phyloP scores from a whole-genome alignment of 441 rosid genomes.

The Euphorbia corollata region DNA sequence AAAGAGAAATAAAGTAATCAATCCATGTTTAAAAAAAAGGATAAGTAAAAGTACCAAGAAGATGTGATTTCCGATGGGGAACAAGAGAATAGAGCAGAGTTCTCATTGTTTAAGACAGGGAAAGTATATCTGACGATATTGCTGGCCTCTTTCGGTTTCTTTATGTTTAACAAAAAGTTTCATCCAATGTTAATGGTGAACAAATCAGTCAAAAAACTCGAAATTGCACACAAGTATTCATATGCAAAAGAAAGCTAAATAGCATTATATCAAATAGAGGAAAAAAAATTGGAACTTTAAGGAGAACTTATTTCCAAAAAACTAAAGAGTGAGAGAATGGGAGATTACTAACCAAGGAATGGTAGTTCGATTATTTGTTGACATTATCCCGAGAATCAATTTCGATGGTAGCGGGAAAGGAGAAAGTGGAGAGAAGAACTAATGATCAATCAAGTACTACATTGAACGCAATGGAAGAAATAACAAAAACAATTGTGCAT shows the following conservation, averaged over 20 bases:
- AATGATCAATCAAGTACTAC: too few species aligned
- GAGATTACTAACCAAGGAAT: slow-evolving; percentile 31
- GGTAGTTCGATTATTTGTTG: slow-evolving; percentile 45
- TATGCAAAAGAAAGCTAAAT: background rate
- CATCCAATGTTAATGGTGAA: slow-evolving; percentile 42
- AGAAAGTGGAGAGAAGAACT: too few species aligned
- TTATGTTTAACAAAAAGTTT: slow-evolving; percentile 53
- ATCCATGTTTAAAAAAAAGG: background rate
- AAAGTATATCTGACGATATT: slow-evolving; percentile 90
- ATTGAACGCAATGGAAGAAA: too few species aligned
- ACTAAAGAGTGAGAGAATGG: background rate
- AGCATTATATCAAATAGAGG: too few species aligned
- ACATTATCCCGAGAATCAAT: slow-evolving; percentile 35
- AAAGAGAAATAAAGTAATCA: background rate
- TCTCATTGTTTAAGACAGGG: slow-evolving; percentile 77
- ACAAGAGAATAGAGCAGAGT: slow-evolving; percentile 71
- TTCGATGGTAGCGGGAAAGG: slow-evolving; percentile 69
- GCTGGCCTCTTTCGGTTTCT: slow-evolving; percentile 78
- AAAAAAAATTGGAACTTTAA: background rate
- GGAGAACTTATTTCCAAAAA: background rate
- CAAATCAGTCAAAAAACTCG: background rate
- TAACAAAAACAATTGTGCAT: too few species aligned
- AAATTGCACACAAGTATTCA: background rate
- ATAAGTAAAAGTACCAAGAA: slow-evolving; percentile 40
- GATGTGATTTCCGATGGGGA: slow-evolving; percentile 63